These are phyloP conservation scores for Trichoderma asperelloides DNA, from an alignment of 495 filamentous ascomycete genomes.

Conservation along the genomic window DNA sequence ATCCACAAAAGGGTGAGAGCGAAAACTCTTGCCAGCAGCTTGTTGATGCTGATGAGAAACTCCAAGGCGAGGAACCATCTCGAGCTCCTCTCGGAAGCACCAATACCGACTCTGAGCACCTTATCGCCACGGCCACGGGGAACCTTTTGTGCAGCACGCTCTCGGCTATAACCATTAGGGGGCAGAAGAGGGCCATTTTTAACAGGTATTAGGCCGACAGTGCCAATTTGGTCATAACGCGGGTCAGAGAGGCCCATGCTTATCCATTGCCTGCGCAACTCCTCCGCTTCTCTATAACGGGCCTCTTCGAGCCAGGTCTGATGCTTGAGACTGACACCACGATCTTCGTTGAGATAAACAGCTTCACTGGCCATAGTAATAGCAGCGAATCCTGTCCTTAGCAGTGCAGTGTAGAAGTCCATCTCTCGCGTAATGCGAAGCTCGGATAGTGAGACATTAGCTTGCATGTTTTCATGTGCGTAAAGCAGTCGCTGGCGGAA, in stretches of 20 bases:
- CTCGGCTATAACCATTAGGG: conserved; percentile 57
- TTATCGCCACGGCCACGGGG: conserved; percentile 38
- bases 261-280: conserved; percentile 42
- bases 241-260: conserved; percentile 32
- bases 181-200: conserved; percentile 33
- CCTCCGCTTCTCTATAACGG: conserved; percentile 54
- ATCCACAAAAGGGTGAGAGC: conserved; percentile 45
- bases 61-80: conserved; percentile 65
- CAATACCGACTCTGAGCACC: conserved; percentile 57
- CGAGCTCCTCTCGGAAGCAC: conserved; percentile 61
- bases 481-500: conserved; percentile 42
- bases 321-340: conserved; percentile 58
- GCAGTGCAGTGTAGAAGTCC: conserved; percentile 88
- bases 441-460: conserved; percentile 71
- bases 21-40: conserved; percentile 52
- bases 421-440: conserved; percentile 73
- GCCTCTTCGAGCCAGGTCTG: conserved; percentile 93
- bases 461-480: conserved; percentile 85
- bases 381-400: conserved; percentile 75
- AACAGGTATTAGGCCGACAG: conserved; percentile 42
- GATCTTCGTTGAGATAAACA: conserved; percentile 88
- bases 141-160: conserved; percentile 48
- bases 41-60: conserved; percentile 64
- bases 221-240: conserved; percentile 39
- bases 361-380: conserved; percentile 91